Conservation (phyloP, 352 stramenopile genomes). For the Phytophthora aleatoria region DNA sequence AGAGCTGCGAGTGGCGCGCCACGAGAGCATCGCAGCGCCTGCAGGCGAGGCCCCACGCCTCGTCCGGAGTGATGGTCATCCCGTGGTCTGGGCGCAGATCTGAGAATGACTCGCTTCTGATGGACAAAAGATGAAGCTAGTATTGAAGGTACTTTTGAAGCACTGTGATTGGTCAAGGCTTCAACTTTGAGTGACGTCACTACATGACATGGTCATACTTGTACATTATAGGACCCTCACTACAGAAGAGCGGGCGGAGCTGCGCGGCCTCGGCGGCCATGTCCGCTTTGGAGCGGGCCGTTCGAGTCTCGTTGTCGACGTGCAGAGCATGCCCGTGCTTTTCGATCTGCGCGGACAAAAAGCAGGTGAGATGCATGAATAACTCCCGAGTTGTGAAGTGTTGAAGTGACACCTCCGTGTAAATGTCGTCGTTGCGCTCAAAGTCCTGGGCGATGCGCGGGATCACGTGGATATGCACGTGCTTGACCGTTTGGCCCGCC, state of each 20-base stretch:
- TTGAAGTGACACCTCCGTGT: constrained; percentile 69
- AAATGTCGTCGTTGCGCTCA: constrained; percentile 91
- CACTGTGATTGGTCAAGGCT: constrained; percentile 28
- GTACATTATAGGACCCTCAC: neutral
- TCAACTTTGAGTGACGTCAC: constrained; percentile 19
- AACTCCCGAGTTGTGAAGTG: neutral
- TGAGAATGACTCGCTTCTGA: constrained; percentile 9
- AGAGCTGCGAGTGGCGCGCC: constrained; percentile 45
- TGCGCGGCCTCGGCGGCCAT: constrained; percentile 83
- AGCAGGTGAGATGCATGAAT: neutral
- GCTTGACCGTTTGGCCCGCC: constrained; percentile 91
- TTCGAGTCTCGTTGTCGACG: constrained; percentile 77
- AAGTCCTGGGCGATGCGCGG: constrained; percentile 84
- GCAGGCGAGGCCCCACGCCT: constrained; percentile 40
- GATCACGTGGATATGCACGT: constrained; percentile 95
- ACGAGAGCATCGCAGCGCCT: constrained; percentile 34
- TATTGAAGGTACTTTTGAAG: constrained; percentile 4
- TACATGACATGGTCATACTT: too few relatives aligned
- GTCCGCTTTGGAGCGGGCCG: constrained; percentile 67
- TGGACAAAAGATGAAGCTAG: constrained; percentile 7
- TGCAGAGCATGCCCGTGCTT: constrained; percentile 55
- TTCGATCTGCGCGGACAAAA: constrained; percentile 47
- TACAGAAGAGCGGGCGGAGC: constrained; percentile 42
- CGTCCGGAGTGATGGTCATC: constrained; percentile 27
- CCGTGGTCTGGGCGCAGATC: neutral